Percentiles rank a stretch among this genome's conserved stretches.
Evolutionary conservation across 371 early-diverging fungal genomes (phyloP).

Genomic region (Blakeslea trispora): DNA sequence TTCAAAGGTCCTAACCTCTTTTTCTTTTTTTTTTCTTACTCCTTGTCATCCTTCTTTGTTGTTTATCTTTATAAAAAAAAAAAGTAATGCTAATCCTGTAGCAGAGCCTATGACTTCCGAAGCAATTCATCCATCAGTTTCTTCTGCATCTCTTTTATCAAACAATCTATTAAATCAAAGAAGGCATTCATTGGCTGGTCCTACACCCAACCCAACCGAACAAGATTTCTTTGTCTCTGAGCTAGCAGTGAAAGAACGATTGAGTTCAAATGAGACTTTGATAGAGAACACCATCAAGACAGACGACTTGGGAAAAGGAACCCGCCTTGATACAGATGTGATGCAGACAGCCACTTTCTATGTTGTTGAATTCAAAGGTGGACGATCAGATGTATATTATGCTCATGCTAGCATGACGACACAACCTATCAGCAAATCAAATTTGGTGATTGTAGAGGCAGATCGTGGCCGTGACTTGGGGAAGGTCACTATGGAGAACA

Average conservation of each 20-base stretch:
- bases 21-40: neutral
- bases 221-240: slow-evolving; percentile 1
- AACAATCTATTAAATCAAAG: slow-evolving; percentile 18
- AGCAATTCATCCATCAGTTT: neutral
- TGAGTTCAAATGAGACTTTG: neutral
- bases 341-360: slow-evolving; percentile 65
- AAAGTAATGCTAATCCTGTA: neutral
- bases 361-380: slow-evolving; percentile 90
- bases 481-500: slow-evolving; percentile 56
- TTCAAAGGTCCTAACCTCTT: too few species aligned
- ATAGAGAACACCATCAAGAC: slow-evolving; percentile 18
- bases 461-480: slow-evolving; percentile 97
- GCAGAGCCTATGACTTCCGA: neutral
- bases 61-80: too few species aligned
- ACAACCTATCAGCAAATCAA: slow-evolving; percentile 40
- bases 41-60: neutral
- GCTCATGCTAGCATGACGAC: slow-evolving; percentile 35
- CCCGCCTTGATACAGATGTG: slow-evolving; percentile 45
- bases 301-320: slow-evolving; percentile 57
- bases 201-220: neutral
- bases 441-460: slow-evolving; percentile 93
- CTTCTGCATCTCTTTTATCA: neutral
- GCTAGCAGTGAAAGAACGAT: slow-evolving; percentile 8
- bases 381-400: slow-evolving; percentile 83
- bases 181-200: slow-evolving; percentile 41